Base-by-base conservation (phyloP, 768 basidiomycete genomes). In the Suillus fuscotomentosus region DNA sequence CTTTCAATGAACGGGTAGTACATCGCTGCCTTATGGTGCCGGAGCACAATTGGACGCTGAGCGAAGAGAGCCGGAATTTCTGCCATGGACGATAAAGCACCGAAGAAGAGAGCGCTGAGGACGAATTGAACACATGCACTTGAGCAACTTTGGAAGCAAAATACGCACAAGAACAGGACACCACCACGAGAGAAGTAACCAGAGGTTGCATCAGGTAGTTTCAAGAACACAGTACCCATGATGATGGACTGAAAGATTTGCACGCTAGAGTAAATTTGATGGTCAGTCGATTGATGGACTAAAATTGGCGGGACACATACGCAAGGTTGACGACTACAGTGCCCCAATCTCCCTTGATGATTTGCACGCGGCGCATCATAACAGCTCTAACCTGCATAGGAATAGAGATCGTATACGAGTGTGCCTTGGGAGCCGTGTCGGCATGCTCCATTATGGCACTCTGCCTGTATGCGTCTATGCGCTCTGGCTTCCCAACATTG, bases 101-200 rank as follows among this genome's bases (percentile, higher is more conserved):
- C 77, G 66, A 89, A 86, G 15, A 90, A 80, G 5, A 89, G 72
- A 2, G 88, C 73, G 60, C 88, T 89, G 59, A 13, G 11, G 5
- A 20, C 10, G 8, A 10, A 17, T 42, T 1, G 27, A 45, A 36
- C 17, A 0, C 15, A n/a, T 42, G 24, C 10, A 62, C 62, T 55
- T n/a, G n/a, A 50, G 9, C 5, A 43, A 5, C 3, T 0, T 3
- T 2, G 2, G 17, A 20, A 3, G 17, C 1, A 36, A 41, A 95
- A 74, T 64, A 92, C 74, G 17, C 86, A 86, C 45, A 82, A 76
- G 73, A 95, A 95, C 60, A 96, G 84, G 38, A 94, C 86, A 76
- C 91, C 83, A 54, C 92, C 93, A 66, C 94, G 86, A 31, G 94
- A 94, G 78, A 97, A 97, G 0, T 89, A 92, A 39, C 95, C 95